Base-by-base conservation (phyloP, 257 asterid species). In the Mitragyna speciosa region DNA sequence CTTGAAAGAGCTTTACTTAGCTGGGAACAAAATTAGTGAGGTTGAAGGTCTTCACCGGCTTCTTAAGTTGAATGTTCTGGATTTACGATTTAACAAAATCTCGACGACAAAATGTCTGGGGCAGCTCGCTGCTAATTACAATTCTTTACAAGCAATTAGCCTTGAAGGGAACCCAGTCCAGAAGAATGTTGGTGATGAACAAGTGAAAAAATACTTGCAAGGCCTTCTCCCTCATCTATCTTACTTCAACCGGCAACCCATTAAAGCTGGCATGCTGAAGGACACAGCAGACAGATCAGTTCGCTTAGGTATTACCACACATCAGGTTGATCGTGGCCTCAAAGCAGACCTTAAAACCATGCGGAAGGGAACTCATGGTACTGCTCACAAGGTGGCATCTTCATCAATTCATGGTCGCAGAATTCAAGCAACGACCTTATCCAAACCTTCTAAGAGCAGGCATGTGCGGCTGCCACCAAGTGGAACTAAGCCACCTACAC, bases 41-140 rank as follows among this genome's bases (percentile, higher is more conserved):
- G 97, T 94, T 14, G 99, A 94, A 88, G 99, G 99, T 52, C 98
- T 96, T 78, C 99, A 96, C 89, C 97, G 98, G 78, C 97, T 94
- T 70, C 91, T 96, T 59, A 96, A 96, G 81, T 79, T 96, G 80
- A 88, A 84, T 28, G 95, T 96, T 75, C 88, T 94, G 45, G 99
- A 96, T 84, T 52, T 96, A 73, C 91, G 99, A 67, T 96, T 89
- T 93, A 96, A 94, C 95, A 96, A 94, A 90, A 90, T 96, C 78
- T 92, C 99, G 12, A 92, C 97, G 51, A 72, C 96, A 81, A 96
- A 96, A 86, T 86, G 96, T 66, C 95, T 94, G 14, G 98, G 98
- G 45, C 99, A 96, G 81, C 97, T 96, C n/a, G 99, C 98, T 2
- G 97, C 98, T 72, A 96, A 96, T 76, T 94, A 92, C 90, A 90